Evolutionary conservation across 352 stramenopile species (phyloP).

Genomic region (Halophytophthora polymorphica): DNA sequence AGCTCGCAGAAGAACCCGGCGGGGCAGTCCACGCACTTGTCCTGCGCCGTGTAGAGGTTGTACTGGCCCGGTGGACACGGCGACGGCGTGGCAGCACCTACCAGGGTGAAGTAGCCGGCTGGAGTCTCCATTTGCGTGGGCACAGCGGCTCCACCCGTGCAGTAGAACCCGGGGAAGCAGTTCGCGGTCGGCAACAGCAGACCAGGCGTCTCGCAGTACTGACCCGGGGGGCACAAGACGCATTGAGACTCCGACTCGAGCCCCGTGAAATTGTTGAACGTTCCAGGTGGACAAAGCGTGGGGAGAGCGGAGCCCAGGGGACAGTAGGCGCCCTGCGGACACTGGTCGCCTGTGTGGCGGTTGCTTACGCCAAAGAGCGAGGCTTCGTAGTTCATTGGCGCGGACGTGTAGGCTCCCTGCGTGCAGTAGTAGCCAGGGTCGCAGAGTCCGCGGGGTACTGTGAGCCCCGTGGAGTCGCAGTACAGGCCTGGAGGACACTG

Average conservation of each 20-base stretch:
- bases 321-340: conserved; percentile 68
- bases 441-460: conserved; percentile 69
- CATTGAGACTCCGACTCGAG: conserved; percentile 74
- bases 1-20: conserved; percentile 70
- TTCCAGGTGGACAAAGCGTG: conserved; percentile 67
- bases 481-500: conserved; percentile 89
- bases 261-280: conserved; percentile 71
- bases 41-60: conserved; percentile 52
- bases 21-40: conserved; percentile 59
- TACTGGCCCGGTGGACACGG: conserved; percentile 60
- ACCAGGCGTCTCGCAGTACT: conserved; percentile 75
- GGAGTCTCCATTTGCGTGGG: conserved; percentile 57
- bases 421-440: conserved; percentile 91
- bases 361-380: conserved; percentile 64
- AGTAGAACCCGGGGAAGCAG: conserved; percentile 84
- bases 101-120: conserved; percentile 49
- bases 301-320: conserved; percentile 56
- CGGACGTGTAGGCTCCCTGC: conserved; percentile 85
- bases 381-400: conserved; percentile 78
- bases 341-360: conserved; percentile 62
- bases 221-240: conserved; percentile 65
- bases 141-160: conserved; percentile 45
- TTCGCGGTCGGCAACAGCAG: conserved; percentile 59
- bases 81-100: conserved; percentile 34
- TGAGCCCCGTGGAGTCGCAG: conserved; percentile 85